Base-by-base conservation (phyloP, 768 basidiomycete species). In the button mushroom (Agaricus bisporus) region DNA sequence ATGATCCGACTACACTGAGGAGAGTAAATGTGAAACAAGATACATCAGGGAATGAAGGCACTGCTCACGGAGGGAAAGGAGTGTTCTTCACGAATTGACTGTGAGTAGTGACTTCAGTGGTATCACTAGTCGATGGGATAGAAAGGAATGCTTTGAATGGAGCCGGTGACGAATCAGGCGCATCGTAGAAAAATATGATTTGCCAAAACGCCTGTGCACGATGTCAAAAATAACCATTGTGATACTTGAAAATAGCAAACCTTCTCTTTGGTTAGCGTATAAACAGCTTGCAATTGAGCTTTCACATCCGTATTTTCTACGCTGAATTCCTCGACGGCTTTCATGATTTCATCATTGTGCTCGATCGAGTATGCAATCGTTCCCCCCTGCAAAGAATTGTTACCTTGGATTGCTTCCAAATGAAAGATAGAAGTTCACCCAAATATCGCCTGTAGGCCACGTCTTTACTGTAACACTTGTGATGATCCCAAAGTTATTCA, bases 401-500 rank as follows among this genome's bases (percentile, higher is more conserved):
- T 7, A 15, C 37, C 38, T 8, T 12, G 28, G 10, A 8, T 11
- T 6, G 9, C 25, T 6, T 39, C 35, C 14, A 26, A 45, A 15
- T n/a, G 37, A 18, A 28, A 25, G 17, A 36, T 1, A 11, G 49
- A 32, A 32, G 7, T 73, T 26, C 66, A 85, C 83, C 83, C 82
- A 86, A 53, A 86, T 77, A 64, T 75, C 63, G 0, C 68, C 66
- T 65, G 85, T 82, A 5, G 83, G 76, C 59, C 72, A 73, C 0
- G 80, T 71, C 56, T 75, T 76, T 18, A 86, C 49, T 0, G 76
- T 79, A 59, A 86, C 79, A 39, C 65, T 72, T 0, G 83, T 85
- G 3, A 85, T 79, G 35, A 85, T 78, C 0, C 84, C 85, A 54
- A 82, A 85, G 56, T 86, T 86, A 57, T 86, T 84, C 58, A 72